Evolutionary conservation across 495 filamentous ascomycete species (phyloP).

Genomic region (Venustampulla echinocandica): DNA sequence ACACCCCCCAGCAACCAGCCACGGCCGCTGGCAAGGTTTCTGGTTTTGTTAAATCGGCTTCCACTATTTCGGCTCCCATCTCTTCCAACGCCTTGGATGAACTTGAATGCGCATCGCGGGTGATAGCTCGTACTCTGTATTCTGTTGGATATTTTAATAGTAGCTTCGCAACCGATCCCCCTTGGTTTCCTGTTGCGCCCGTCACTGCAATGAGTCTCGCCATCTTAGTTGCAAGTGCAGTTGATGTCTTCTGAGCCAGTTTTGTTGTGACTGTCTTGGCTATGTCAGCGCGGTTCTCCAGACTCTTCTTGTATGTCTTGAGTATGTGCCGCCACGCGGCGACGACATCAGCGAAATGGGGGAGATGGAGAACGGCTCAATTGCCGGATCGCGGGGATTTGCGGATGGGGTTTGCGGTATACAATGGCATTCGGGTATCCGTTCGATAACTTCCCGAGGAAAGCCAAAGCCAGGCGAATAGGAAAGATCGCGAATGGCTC

Average conservation of each 20-base stretch:
- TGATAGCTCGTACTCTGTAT: slow-evolving; percentile 3
- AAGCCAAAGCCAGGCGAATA: not conserved
- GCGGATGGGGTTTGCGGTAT: not conserved
- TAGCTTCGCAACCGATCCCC: slow-evolving; percentile 4
- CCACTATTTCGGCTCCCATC: slow-evolving; percentile 2
- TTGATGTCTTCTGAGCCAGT: not conserved
- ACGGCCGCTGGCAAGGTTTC: slow-evolving; percentile 1
- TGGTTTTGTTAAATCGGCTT: slow-evolving; percentile 6
- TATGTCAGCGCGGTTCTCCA: not conserved
- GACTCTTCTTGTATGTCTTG: not conserved
- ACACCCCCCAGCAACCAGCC: slow-evolving; percentile 4
- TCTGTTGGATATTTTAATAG: slow-evolving; percentile 6
- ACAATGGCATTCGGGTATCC: not conserved
- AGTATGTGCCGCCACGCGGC: not conserved
- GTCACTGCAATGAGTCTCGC: slow-evolving; percentile 4
- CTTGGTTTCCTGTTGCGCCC: slow-evolving; percentile 6
- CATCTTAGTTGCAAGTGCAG: not conserved
- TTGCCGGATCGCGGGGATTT: not conserved
- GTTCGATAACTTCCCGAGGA: not conserved
- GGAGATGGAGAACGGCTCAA: not conserved
- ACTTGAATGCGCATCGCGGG: not conserved
- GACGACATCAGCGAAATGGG: not conserved
- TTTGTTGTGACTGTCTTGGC: not conserved
- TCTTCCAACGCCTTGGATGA: not conserved
- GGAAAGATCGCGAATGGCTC: not conserved